Percentiles rank a stretch among this genome's conserved stretches.
phyloP scores from a whole-genome alignment of 148 eudicot genomes.

The Dianthus caryophyllus region DNA sequence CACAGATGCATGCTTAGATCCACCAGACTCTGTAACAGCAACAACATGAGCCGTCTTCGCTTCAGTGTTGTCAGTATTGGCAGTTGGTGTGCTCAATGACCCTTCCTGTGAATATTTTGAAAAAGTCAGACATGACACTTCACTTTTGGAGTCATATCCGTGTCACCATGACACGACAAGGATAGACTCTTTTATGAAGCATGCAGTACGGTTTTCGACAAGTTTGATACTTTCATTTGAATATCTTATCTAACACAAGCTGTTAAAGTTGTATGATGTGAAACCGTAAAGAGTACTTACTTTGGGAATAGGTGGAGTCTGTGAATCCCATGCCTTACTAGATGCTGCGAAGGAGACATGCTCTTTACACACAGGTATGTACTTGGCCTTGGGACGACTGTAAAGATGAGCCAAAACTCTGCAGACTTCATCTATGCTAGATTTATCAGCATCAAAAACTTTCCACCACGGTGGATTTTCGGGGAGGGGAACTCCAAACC shows the following conservation, averaged over 20 bases:
- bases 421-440: conserved; percentile 83
- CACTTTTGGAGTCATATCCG: too few relatives aligned
- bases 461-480: conserved; percentile 97
- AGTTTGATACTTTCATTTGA: too few relatives aligned
- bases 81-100: conserved; percentile 37
- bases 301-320: conserved; percentile 44
- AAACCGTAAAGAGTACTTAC: conserved; percentile 24
- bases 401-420: conserved; percentile 74
- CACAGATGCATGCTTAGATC: conserved; percentile 41
- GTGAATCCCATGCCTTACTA: conserved; percentile 63
- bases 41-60: conserved; percentile 35
- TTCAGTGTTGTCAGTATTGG: conserved; percentile 36
- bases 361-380: conserved; percentile 80
- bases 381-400: conserved; percentile 80
- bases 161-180: too few relatives aligned
- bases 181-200: too few relatives aligned
- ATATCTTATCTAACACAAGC: too few relatives aligned
- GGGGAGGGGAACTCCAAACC: conserved; percentile 78
- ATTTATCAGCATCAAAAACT: conserved; percentile 85
- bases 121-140: too few relatives aligned
- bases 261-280: too few relatives aligned
- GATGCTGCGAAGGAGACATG: conserved; percentile 59
- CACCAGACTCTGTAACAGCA: conserved; percentile 36
- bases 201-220: too few relatives aligned
- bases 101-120: conserved; percentile 41